phyloP scores from a whole-genome alignment of 2,329 filamentous ascomycete species.

The Hypoxylon sp. region DNA sequence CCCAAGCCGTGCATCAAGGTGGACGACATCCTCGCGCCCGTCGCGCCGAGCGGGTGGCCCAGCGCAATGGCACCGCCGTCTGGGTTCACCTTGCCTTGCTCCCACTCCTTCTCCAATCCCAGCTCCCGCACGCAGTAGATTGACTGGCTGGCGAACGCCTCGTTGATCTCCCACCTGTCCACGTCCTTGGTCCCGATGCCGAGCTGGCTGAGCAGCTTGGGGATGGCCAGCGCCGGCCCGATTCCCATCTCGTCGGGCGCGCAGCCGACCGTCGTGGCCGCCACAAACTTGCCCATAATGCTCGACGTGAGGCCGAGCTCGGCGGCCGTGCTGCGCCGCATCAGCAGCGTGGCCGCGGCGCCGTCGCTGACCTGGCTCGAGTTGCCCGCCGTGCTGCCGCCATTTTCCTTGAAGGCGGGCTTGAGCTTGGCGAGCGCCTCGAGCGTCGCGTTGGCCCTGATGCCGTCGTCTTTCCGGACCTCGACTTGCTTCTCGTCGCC shows the following conservation, averaged over 20 bases:
- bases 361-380: conserved; percentile 87
- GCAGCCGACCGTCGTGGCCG: conserved; percentile 78
- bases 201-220: conserved; percentile 75
- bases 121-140: conserved; percentile 76
- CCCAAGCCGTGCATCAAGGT: conserved; percentile 73
- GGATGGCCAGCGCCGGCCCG: conserved; percentile 86
- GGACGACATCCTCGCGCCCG: conserved; percentile 80
- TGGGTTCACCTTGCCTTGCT: conserved; percentile 80
- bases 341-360: conserved; percentile 82
- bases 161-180: conserved; percentile 91
- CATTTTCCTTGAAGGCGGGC: conserved; percentile 80
- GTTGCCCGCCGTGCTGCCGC: conserved; percentile 86
- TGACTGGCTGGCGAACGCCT: conserved; percentile 74
- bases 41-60: conserved; percentile 89
- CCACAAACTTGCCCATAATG: conserved; percentile 86
- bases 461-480: conserved; percentile 82
- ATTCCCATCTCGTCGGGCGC: conserved; percentile 93
- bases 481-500: conserved; percentile 68
- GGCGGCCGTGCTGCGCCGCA: conserved; percentile 81
- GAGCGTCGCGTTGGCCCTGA: conserved; percentile 70
- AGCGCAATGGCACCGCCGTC: conserved; percentile 95
- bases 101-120: conserved; percentile 68
- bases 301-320: conserved; percentile 71
- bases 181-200: conserved; percentile 75
- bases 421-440: conserved; percentile 82